Conservation (phyloP, 2,329 filamentous ascomycete genomes). For the Rhynchosporium secalis region DNA sequence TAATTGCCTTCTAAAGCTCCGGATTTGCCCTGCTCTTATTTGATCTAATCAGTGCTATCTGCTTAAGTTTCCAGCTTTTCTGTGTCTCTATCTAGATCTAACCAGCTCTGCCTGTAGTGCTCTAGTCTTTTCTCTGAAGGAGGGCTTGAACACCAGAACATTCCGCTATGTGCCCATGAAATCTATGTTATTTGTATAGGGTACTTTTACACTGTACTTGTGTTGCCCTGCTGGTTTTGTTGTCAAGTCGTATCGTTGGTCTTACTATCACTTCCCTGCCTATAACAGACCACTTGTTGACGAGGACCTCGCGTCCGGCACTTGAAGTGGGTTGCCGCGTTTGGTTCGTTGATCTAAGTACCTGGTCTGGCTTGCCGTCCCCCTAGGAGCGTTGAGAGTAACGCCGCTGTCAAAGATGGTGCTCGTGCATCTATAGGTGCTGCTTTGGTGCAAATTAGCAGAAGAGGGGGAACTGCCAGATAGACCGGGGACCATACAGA, state of each 20-base stretch:
- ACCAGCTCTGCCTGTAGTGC: slow-evolving; percentile 18
- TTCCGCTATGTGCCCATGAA: slow-evolving; percentile 17
- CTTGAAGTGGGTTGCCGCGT: slow-evolving; percentile 28
- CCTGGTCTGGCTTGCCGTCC: slow-evolving; percentile 3
- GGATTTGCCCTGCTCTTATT: neutral
- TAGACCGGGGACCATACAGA: slow-evolving; percentile 5
- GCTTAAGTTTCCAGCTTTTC: slow-evolving; percentile 1
- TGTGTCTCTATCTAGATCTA: neutral
- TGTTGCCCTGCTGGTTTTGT: slow-evolving; percentile 14
- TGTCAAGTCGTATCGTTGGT: slow-evolving; percentile 29
- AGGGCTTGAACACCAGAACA: neutral
- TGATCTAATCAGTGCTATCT: neutral
- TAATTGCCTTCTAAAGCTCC: slow-evolving; percentile 1
- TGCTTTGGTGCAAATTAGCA: slow-evolving; percentile 6
- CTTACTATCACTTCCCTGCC: slow-evolving; percentile 23
- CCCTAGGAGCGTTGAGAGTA: slow-evolving; percentile 14
- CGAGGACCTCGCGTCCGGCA: slow-evolving; percentile 27
- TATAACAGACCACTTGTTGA: slow-evolving; percentile 20
- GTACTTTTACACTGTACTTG: neutral
- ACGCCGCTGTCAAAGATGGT: slow-evolving; percentile 12
- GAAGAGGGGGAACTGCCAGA: neutral
- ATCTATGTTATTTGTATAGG: slow-evolving; percentile 6
- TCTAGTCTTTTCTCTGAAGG: slow-evolving; percentile 23
- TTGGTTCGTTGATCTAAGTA: slow-evolving; percentile 26
- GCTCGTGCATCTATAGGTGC: slow-evolving; percentile 9